These are phyloP conservation scores for Nemania abortiva DNA, from an alignment of 2,329 filamentous ascomycete genomes.

Conservation along the genomic window DNA sequence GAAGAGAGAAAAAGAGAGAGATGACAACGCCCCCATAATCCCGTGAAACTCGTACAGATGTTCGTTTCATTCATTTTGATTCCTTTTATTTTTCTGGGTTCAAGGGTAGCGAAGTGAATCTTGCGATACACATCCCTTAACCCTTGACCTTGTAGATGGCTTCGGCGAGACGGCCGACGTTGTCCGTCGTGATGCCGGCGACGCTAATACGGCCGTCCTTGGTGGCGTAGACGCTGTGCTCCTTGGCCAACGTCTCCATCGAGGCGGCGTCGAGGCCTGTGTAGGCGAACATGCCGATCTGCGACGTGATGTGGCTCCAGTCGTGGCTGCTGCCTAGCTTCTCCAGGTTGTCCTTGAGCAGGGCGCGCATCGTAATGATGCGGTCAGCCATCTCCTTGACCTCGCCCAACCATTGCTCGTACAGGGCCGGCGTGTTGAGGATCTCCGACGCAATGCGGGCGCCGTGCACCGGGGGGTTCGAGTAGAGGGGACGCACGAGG, in stretches of 20 bases:
- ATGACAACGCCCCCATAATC: constrained; percentile 20
- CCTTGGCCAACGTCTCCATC: constrained; percentile 91
- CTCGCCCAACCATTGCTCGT: constrained; percentile 94
- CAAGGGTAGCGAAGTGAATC: not conserved
- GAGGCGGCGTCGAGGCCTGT: constrained; percentile 91
- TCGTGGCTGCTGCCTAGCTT: constrained; percentile 95
- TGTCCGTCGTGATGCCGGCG: constrained; percentile 83
- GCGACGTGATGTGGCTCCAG: constrained; percentile 98
- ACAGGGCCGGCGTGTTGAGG: constrained; percentile 84
- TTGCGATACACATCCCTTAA: constrained; percentile 51
- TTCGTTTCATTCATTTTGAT: constrained; percentile 2
- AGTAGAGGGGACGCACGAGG: constrained; percentile 95
- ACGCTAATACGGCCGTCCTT: constrained; percentile 91
- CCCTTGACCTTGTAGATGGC: constrained; percentile 87
- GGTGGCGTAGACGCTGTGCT: constrained; percentile 98
- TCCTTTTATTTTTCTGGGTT: not conserved
- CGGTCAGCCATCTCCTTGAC: constrained; percentile 99
- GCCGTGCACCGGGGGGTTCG: constrained; percentile 96
- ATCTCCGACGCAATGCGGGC: constrained; percentile 94
- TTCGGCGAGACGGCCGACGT: constrained; percentile 84
- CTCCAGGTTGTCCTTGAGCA: constrained; percentile 95
- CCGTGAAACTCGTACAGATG: constrained; percentile 32
- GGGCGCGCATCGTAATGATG: constrained; percentile 97
- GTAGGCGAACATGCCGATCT: constrained; percentile 99
- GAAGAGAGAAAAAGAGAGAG: constrained; percentile 10